phyloP scores from a whole-genome alignment of 1,139 yeast species.

The Nadsonia commutata region DNA sequence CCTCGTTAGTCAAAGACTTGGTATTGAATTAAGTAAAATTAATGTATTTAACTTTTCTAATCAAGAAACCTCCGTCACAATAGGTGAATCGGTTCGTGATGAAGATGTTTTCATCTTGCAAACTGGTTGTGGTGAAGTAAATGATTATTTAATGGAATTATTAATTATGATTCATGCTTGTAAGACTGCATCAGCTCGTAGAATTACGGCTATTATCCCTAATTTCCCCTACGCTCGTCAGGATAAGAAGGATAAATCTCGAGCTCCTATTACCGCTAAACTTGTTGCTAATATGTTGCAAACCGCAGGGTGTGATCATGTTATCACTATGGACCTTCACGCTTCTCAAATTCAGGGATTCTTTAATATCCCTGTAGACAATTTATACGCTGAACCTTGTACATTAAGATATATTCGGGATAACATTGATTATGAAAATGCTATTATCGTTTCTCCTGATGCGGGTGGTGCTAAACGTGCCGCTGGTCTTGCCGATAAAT shows the following conservation, averaged over 20 bases:
- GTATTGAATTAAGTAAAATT: slow-evolving; percentile 26
- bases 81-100: slow-evolving; percentile 92
- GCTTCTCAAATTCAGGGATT: slow-evolving; percentile 99
- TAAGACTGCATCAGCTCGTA: slow-evolving; percentile 83
- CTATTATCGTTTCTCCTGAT: slow-evolving; percentile 88
- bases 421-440: slow-evolving; percentile 40
- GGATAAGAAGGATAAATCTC: slow-evolving; percentile 86
- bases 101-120: slow-evolving; percentile 74
- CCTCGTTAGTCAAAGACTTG: slow-evolving; percentile 39
- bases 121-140: slow-evolving; percentile 79
- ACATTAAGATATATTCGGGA: slow-evolving; percentile 77
- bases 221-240: slow-evolving; percentile 97
- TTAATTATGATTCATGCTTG: slow-evolving; percentile 89
- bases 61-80: slow-evolving; percentile 80
- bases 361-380: slow-evolving; percentile 90
- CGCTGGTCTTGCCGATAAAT: slow-evolving; percentile 81
- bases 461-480: slow-evolving; percentile 99
- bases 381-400: slow-evolving; percentile 87
- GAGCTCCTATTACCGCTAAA: slow-evolving; percentile 96
- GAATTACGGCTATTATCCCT: slow-evolving; percentile 90
- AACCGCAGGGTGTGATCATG: slow-evolving; percentile 93
- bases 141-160: slow-evolving; percentile 75
- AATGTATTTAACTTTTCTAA: slow-evolving; percentile 32
- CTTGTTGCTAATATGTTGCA: slow-evolving; percentile 88
- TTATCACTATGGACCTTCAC: slow-evolving; percentile 92